Evolutionary conservation across 2,329 filamentous ascomycete genomes (phyloP).

Genomic region (Cladosporium sp.): DNA sequence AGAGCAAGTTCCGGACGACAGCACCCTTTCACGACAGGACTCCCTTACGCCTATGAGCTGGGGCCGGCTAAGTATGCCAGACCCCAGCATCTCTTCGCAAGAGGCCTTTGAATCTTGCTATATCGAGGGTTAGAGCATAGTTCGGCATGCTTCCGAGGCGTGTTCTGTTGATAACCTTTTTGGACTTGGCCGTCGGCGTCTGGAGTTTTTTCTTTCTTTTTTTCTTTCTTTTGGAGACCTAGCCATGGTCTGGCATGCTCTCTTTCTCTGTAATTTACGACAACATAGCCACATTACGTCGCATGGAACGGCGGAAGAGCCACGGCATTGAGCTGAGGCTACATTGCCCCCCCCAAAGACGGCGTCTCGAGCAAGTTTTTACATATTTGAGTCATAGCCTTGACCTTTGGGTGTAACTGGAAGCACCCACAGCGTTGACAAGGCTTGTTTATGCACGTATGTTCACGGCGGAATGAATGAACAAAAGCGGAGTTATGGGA

Average conservation of each 20-base stretch:
- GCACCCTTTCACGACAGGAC: too few relatives aligned
- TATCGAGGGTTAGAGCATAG: background rate
- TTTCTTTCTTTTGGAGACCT: background rate
- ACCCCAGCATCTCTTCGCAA: background rate
- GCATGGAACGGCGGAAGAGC: background rate
- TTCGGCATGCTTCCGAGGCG: background rate
- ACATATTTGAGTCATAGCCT: background rate
- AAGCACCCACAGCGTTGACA: background rate
- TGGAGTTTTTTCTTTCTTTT: background rate
- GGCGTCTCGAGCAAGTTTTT: background rate
- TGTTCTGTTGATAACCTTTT: background rate
- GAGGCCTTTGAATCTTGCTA: too few relatives aligned
- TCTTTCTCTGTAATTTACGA: background rate
- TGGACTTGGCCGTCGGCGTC: background rate
- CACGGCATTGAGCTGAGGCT: background rate
- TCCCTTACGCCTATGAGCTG: too few relatives aligned
- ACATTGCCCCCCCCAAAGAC: background rate
- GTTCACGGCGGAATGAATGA: background rate
- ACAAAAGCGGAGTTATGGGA: background rate
- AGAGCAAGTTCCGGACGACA: background rate
- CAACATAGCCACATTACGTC: background rate
- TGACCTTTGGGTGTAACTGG: background rate
- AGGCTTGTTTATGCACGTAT: background rate
- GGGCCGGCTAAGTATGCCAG: background rate
- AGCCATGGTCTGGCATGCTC: background rate